These are phyloP conservation scores for Geotrichum bryndzae DNA, from an alignment of 1,139 yeast genomes.

Conservation along the genomic window DNA sequence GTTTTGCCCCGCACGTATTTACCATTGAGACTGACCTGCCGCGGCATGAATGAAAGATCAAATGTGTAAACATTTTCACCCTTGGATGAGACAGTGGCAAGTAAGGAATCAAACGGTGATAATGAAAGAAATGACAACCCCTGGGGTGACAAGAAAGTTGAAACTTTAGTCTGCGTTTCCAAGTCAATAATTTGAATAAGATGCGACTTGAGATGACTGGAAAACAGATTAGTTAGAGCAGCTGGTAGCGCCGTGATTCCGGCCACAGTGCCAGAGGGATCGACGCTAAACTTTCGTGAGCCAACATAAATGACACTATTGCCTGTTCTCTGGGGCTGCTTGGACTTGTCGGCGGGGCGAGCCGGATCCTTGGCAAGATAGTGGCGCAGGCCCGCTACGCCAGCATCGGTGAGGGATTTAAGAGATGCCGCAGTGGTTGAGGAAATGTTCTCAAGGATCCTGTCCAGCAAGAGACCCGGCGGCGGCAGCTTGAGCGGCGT, in stretches of 20 bases:
- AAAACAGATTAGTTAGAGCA: conserved; percentile 21
- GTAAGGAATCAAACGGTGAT: conserved; percentile 56
- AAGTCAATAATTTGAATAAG: conserved; percentile 43
- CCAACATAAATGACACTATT: conserved; percentile 13
- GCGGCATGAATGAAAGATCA: conserved; percentile 53
- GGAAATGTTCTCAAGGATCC: conserved; percentile 28
- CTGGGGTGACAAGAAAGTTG: conserved; percentile 54
- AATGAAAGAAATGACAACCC: conserved; percentile 58
- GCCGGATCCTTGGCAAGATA: conserved; percentile 22
- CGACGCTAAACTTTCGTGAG: conserved; percentile 7
- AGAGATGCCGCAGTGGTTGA: conserved; percentile 30
- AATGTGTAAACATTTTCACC: conserved; percentile 63
- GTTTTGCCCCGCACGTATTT: conserved; percentile 61
- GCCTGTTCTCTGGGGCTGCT: conserved; percentile 10
- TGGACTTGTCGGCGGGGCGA: conserved; percentile 6
- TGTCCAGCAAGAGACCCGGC: conserved; percentile 29
- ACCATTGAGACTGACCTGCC: conserved; percentile 51
- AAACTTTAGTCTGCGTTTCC: conserved; percentile 41
- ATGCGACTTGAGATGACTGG: conserved; percentile 15
- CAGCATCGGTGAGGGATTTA: conserved; percentile 30
- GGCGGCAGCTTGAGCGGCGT: conserved; percentile 31
- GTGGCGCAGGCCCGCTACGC: conserved; percentile 29
- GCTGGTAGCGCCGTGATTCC: conserved; percentile 9
- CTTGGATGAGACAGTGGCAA: conserved; percentile 51
- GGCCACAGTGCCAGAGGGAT: conserved; percentile 8